Percentiles rank a stretch among this genome's conserved stretches.
phyloP scores from a whole-genome alignment of 345 rosid genomes.

The Angophora floribunda region DNA sequence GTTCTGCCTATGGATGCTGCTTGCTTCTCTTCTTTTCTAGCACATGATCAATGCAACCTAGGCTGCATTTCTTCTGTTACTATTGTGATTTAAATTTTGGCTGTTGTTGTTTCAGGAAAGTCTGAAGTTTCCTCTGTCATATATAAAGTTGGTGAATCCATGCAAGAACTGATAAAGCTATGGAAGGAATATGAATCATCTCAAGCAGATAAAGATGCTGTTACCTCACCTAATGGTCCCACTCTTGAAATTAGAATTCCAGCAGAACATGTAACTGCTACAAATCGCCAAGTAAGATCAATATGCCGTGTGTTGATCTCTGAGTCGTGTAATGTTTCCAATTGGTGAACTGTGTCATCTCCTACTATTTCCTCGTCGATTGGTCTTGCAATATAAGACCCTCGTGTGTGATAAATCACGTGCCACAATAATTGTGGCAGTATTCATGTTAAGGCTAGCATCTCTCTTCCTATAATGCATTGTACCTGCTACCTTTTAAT shows the following conservation, averaged over 20 bases:
- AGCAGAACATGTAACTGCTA: conserved; percentile 97
- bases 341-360: neutral
- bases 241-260: conserved; percentile 95
- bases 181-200: conserved; percentile 82
- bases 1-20: neutral
- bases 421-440: neutral
- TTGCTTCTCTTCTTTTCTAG: neutral
- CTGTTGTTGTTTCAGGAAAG: conserved; percentile 64
- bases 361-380: neutral
- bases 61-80: neutral
- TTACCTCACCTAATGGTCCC: conserved; percentile 61
- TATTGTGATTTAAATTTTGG: neutral
- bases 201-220: conserved; percentile 66
- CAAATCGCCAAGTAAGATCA: conserved; percentile 89
- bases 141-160: conserved; percentile 98
- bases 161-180: conserved; percentile 93
- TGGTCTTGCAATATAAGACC: neutral
- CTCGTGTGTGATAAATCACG: neutral
- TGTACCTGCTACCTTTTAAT: neutral
- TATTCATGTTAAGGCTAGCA: neutral
- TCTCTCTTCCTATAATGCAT: neutral
- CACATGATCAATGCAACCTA: neutral
- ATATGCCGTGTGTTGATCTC: neutral
- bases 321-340: neutral
- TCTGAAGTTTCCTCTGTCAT: conserved; percentile 74